phyloP scores from a whole-genome alignment of 306 rosid species.

The Adenanthera pavonina region DNA sequence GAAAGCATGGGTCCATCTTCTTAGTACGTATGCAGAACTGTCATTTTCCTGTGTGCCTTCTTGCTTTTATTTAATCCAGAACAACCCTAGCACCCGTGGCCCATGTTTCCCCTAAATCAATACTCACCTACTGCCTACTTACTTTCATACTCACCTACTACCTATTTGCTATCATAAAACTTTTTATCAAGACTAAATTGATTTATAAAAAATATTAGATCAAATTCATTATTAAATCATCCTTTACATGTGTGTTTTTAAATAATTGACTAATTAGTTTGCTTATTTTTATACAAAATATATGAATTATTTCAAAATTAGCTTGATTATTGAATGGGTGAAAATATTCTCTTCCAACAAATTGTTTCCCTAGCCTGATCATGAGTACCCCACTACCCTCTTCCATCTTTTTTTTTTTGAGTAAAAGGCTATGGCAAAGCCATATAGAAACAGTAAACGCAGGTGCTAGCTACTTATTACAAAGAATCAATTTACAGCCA shows the following conservation, averaged over 20 bases:
- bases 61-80: background rate
- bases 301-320: background rate
- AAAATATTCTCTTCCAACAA: background rate
- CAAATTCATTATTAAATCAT: background rate
- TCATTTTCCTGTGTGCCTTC: background rate
- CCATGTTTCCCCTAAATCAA: background rate
- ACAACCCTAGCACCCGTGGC: background rate
- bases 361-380: background rate
- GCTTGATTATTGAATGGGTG: background rate
- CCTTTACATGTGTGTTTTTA: background rate
- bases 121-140: background rate
- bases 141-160: background rate
- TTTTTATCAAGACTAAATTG: background rate
- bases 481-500: too few species aligned
- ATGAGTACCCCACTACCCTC: background rate
- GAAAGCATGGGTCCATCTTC: conserved; percentile 1
- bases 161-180: background rate
- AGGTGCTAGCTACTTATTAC: too few species aligned
- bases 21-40: conserved; percentile 41
- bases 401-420: too few species aligned
- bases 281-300: background rate
- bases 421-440: too few species aligned
- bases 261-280: background rate
- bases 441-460: too few species aligned
- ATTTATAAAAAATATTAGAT: background rate